Conservation (phyloP, 805 yeast genomes). For the Grigorovia yakushimaensis region DNA sequence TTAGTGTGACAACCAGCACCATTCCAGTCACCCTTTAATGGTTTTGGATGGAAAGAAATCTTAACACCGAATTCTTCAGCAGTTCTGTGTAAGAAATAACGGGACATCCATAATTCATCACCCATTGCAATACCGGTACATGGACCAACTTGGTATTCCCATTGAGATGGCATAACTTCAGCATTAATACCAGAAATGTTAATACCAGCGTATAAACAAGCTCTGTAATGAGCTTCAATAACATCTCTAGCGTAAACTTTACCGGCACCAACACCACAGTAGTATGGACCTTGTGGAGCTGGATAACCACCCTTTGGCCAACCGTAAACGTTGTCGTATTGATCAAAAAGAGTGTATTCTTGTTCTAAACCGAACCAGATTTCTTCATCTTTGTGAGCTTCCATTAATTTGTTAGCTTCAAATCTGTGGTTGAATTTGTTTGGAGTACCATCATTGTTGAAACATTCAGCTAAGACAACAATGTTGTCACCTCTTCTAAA, state of each 20-base stretch:
- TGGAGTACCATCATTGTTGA: slow-evolving; percentile 98
- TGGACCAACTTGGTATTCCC: slow-evolving; percentile 99
- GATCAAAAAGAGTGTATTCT: slow-evolving; percentile 94
- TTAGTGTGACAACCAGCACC: slow-evolving; percentile 99
- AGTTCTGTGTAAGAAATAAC: slow-evolving; percentile 85
- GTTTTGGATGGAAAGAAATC: slow-evolving; percentile 99
- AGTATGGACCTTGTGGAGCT: slow-evolving; percentile 99
- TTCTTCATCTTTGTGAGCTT: slow-evolving; percentile 73
- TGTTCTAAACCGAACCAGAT: slow-evolving; percentile 99
- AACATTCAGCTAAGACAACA: slow-evolving; percentile 90
- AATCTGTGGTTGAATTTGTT: slow-evolving; percentile 98
- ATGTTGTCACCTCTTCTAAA: slow-evolving; percentile 97
- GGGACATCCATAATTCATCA: slow-evolving; percentile 92
- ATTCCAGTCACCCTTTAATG: slow-evolving; percentile 98
- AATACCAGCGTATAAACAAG: slow-evolving; percentile 89
- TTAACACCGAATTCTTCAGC: slow-evolving; percentile 99
- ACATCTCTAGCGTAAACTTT: slow-evolving; percentile 97
- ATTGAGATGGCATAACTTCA: slow-evolving; percentile 99
- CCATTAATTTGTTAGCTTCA: slow-evolving; percentile 90
- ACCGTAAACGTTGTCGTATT: slow-evolving; percentile 81
- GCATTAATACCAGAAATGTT: slow-evolving; percentile 94
- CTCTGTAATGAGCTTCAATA: slow-evolving; percentile 98
- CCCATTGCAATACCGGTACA: slow-evolving; percentile 94
- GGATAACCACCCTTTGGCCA: slow-evolving; percentile 99
- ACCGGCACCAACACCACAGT: slow-evolving; percentile 99